A percentile compares a stretch with the other conserved stretches of the same genome.
Conservation (phyloP, 2,329 filamentous ascomycete genomes). For the Cladosporium sp. region DNA sequence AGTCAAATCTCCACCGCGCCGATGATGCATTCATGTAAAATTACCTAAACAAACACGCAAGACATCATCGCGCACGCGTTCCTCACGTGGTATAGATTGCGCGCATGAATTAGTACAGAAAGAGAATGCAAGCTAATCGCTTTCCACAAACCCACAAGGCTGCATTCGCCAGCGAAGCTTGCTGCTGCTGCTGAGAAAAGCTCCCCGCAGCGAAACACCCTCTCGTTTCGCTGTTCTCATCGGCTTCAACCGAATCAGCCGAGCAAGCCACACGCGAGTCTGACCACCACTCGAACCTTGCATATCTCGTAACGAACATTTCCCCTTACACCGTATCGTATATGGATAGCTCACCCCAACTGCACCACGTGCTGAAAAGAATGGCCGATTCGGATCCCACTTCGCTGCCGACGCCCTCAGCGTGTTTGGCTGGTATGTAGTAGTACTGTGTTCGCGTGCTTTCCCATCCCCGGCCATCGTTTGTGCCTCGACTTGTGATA, state of each 20-base stretch:
- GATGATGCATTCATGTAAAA: too few species aligned
- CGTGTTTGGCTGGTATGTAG: constrained; percentile 61
- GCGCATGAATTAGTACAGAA: too few species aligned
- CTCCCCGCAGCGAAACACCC: too few species aligned
- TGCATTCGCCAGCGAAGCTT: not conserved
- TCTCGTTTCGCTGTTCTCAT: too few species aligned
- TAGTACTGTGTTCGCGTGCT: too few species aligned
- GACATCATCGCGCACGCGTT: too few species aligned
- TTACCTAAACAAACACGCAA: too few species aligned
- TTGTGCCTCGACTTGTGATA: too few species aligned
- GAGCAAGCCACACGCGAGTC: not conserved
- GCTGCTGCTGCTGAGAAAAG: too few species aligned
- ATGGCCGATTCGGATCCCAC: constrained; percentile 30
- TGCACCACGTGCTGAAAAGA: constrained; percentile 21
- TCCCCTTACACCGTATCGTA: not conserved
- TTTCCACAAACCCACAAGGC: not conserved
- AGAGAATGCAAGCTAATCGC: too few species aligned
- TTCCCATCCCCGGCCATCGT: not conserved
- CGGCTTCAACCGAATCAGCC: not conserved
- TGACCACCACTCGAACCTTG: not conserved
- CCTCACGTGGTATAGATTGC: too few species aligned
- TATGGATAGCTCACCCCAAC: constrained; percentile 30
- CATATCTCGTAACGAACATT: not conserved
- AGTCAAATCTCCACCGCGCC: too few species aligned
- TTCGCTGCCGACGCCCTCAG: constrained; percentile 57